Conservation (phyloP, 2,329 filamentous ascomycete genomes). For the Phyllosticta citriasiana region DNA sequence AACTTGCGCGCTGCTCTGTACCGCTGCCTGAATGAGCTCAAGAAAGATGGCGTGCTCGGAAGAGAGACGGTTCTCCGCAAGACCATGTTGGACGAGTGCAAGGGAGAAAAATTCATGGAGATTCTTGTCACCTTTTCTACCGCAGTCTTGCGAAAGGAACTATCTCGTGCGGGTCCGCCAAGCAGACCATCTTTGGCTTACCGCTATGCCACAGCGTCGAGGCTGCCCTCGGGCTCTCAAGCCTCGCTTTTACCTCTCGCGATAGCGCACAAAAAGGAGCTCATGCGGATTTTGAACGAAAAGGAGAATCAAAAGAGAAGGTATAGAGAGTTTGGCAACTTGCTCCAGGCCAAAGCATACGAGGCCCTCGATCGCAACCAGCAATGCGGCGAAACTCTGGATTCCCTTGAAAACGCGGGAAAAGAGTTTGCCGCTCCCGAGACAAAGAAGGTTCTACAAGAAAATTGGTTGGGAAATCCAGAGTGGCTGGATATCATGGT, state of each 20-base stretch:
- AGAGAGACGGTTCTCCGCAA: constrained; percentile 75
- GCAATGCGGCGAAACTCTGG: constrained; percentile 23
- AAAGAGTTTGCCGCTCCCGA: constrained; percentile 19
- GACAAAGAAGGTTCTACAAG: constrained; percentile 51
- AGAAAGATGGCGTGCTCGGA: constrained; percentile 76
- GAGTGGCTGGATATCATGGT: constrained; percentile 64
- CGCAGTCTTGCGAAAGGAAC: constrained; percentile 62
- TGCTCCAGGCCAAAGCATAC: constrained; percentile 54
- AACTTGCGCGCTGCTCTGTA: constrained; percentile 80
- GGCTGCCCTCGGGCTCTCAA: constrained; percentile 22
- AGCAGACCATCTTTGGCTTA: constrained; percentile 33
- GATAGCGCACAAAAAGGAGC: constrained; percentile 60
- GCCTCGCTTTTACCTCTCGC: constrained; percentile 52
- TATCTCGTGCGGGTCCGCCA: constrained; percentile 40
- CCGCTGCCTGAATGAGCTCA: constrained; percentile 70
- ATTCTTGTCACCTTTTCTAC: constrained; percentile 76
- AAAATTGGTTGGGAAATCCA: constrained; percentile 71
- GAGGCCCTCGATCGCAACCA: constrained; percentile 47
- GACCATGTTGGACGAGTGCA: constrained; percentile 95
- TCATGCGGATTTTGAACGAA: constrained; percentile 48
- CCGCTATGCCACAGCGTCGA: constrained; percentile 38
- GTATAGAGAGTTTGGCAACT: constrained; percentile 54
- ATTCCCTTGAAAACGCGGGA: constrained; percentile 11
- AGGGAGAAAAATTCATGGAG: constrained; percentile 82
- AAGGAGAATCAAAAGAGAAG: constrained; percentile 50